These are phyloP conservation scores for Gliomastix tumulicola DNA, from an alignment of 2,329 filamentous ascomycete genomes.

Conservation along the genomic window DNA sequence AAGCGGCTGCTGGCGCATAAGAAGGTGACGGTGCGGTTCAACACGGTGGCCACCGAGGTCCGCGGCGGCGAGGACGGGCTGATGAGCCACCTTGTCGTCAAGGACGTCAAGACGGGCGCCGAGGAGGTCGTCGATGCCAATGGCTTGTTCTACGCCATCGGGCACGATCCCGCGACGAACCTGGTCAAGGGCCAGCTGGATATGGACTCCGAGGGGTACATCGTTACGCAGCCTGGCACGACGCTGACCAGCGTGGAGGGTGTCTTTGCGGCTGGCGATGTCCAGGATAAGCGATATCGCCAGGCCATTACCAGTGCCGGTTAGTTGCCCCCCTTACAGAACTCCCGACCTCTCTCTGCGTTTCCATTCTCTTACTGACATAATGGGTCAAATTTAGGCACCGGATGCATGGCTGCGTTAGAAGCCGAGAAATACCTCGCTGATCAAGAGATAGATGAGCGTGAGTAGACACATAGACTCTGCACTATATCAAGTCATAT, in stretches of 20 bases:
- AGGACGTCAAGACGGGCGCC: constrained; percentile 68
- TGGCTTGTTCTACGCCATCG: constrained; percentile 94
- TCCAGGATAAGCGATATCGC: constrained; percentile 97
- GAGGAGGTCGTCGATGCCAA: constrained; percentile 83
- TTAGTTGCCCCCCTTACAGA: constrained; percentile 34
- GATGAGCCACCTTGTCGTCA: constrained; percentile 82
- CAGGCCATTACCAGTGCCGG: constrained; percentile 97
- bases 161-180: constrained; percentile 88
- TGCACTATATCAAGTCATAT: no score
- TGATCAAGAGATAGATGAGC: constrained; percentile 52
- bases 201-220: constrained; percentile 84
- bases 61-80: constrained; percentile 78
- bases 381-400: constrained; percentile 48
- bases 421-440: constrained; percentile 92
- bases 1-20: constrained; percentile 73
- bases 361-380: constrained; percentile 1
- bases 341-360: neutral
- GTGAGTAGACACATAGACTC: constrained; percentile 4
- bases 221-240: constrained; percentile 82
- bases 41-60: constrained; percentile 75
- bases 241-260: constrained; percentile 83
- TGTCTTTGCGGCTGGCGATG: constrained; percentile 94
- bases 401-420: constrained; percentile 90
- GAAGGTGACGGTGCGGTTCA: constrained; percentile 87
- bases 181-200: constrained; percentile 87